These are phyloP conservation scores for Collybia mongolica DNA, from an alignment of 768 basidiomycete genomes.

Conservation along the genomic window DNA sequence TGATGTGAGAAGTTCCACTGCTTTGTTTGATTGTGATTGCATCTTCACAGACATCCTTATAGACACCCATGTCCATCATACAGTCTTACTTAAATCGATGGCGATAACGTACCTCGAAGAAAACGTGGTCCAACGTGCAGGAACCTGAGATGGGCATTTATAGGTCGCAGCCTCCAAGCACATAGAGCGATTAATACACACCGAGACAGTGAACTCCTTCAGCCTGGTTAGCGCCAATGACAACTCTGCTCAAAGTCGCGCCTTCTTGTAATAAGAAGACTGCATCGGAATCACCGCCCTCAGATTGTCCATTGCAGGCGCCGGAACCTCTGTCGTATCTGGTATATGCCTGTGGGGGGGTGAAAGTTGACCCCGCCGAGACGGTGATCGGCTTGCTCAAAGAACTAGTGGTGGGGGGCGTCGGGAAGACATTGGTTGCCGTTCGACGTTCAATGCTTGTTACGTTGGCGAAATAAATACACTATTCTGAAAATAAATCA, in stretches of 20 bases:
- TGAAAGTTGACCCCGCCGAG: slow-evolving; percentile 31
- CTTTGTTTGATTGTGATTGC: slow-evolving; percentile 40
- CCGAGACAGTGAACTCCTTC: slow-evolving; percentile 41
- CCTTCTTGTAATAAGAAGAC: slow-evolving; percentile 43
- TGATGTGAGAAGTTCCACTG: slow-evolving; percentile 33
- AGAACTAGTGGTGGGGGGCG: slow-evolving; percentile 30
- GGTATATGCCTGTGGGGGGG: slow-evolving; percentile 32
- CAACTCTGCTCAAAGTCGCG: slow-evolving; percentile 36
- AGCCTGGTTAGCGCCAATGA: slow-evolving; percentile 38
- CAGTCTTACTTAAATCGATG: background rate
- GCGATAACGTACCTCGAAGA: slow-evolving; percentile 23
- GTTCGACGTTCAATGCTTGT: slow-evolving; percentile 24
- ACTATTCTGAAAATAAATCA: slow-evolving; percentile 16
- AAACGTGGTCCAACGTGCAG: slow-evolving; percentile 26
- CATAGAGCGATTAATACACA: slow-evolving; percentile 5
- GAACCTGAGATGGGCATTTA: slow-evolving; percentile 5
- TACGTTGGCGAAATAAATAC: slow-evolving; percentile 11
- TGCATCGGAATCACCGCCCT: slow-evolving; percentile 38
- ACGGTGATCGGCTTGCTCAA: slow-evolving; percentile 32
- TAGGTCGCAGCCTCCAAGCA: background rate
- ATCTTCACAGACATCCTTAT: slow-evolving; percentile 36
- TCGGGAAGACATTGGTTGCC: slow-evolving; percentile 34
- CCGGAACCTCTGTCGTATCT: slow-evolving; percentile 39
- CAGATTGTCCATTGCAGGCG: slow-evolving; percentile 32
- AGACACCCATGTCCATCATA: background rate